Evolutionary conservation across 2,329 filamentous ascomycete species (phyloP).

Genomic region (Botrytis aclada): DNA sequence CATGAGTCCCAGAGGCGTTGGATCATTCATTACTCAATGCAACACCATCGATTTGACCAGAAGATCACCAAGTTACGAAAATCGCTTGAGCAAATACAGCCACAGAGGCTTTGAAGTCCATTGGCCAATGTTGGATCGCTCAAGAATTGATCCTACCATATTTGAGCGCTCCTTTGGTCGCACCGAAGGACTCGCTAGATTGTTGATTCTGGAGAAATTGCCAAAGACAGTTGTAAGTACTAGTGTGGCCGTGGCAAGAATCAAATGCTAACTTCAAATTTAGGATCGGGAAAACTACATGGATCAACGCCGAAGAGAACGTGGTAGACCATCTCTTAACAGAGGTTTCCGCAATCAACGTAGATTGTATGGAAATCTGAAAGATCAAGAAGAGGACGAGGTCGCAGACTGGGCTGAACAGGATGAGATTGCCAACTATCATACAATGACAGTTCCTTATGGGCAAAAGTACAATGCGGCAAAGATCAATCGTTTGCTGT

Average conservation of each 20-base stretch:
- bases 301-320: slow-evolving; percentile 65
- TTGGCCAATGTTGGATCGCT: slow-evolving; percentile 71
- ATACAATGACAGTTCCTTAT: slow-evolving; percentile 72
- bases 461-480: slow-evolving; percentile 59
- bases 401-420: slow-evolving; percentile 75
- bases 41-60: slow-evolving; percentile 78
- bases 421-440: slow-evolving; percentile 74
- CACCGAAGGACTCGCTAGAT: slow-evolving; percentile 72
- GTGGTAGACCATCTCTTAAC: slow-evolving; percentile 61
- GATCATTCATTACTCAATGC: slow-evolving; percentile 76
- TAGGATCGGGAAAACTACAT: slow-evolving; percentile 66
- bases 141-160: slow-evolving; percentile 79
- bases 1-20: slow-evolving; percentile 71
- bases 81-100: slow-evolving; percentile 80
- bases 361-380: slow-evolving; percentile 66
- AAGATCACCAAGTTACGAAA: slow-evolving; percentile 83
- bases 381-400: slow-evolving; percentile 74
- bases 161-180: slow-evolving; percentile 77
- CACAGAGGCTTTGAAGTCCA: slow-evolving; percentile 81
- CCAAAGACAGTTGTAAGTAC: slow-evolving; percentile 53
- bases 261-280: neutral
- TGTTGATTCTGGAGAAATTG: slow-evolving; percentile 76
- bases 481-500: slow-evolving; percentile 78
- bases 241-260: neutral
- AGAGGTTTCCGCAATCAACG: slow-evolving; percentile 42